These are phyloP conservation scores for Incumbomyces lentus DNA, from an alignment of 2,329 filamentous ascomycete species.

Conservation along the genomic window DNA sequence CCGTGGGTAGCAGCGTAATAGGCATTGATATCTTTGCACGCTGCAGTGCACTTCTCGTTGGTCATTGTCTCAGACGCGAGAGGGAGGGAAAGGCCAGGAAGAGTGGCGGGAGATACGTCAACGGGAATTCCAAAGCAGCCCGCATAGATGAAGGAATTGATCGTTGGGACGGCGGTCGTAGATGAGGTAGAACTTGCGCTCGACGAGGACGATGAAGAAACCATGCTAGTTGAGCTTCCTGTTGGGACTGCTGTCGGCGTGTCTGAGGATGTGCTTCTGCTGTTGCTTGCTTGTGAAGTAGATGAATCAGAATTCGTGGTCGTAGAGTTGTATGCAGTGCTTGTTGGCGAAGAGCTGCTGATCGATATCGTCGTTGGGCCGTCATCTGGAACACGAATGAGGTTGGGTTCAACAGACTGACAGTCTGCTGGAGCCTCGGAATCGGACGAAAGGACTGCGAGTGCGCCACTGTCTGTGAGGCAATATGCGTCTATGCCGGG, in stretches of 20 bases:
- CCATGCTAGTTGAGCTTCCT: neutral
- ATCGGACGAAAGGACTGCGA: neutral
- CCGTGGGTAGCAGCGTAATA: constrained; percentile 10
- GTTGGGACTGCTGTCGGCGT: neutral
- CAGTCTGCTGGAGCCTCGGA: neutral
- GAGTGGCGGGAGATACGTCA: constrained; percentile 5
- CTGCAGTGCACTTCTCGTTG: constrained; percentile 11
- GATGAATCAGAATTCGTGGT: neutral
- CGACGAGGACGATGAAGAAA: neutral
- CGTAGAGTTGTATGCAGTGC: neutral
- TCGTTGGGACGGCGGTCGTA: constrained; percentile 1
- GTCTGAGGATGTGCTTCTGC: neutral
- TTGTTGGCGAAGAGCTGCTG: neutral
- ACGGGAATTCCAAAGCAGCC: constrained; percentile 13
- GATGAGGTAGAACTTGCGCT: neutral
- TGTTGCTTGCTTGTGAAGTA: neutral
- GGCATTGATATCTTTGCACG: constrained; percentile 8
- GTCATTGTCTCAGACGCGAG: constrained; percentile 12
- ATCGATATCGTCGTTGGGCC: neutral
- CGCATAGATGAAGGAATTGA: constrained; percentile 12
- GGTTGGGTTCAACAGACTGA: neutral
- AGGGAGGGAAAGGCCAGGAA: constrained; percentile 9
- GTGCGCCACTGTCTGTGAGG: neutral
- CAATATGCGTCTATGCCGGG: neutral
- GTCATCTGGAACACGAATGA: neutral